Evolutionary conservation across 2,329 filamentous ascomycete genomes (phyloP).

Genomic region (Fusarium tricinctum): DNA sequence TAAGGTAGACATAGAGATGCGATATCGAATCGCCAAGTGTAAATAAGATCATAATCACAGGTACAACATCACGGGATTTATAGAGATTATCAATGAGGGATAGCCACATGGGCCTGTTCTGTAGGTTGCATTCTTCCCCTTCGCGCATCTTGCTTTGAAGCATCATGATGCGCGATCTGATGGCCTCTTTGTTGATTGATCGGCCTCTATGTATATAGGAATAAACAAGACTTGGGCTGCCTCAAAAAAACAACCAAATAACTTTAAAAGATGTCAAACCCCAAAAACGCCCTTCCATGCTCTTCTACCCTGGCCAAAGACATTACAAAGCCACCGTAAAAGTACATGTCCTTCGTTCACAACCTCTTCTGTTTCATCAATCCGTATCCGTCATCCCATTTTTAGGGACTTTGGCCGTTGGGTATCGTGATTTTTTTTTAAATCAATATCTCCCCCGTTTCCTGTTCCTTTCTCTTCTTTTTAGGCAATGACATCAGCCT

Average conservation of each 20-base stretch:
- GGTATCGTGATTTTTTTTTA: slow-evolving; percentile 42
- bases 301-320: slow-evolving; percentile 48
- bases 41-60: neutral
- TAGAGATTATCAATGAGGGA: slow-evolving; percentile 26
- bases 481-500: slow-evolving; percentile 57
- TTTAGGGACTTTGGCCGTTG: slow-evolving; percentile 30
- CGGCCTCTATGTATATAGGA: slow-evolving; percentile 48
- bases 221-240: slow-evolving; percentile 39
- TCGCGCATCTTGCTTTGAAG: slow-evolving; percentile 37
- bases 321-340: slow-evolving; percentile 49
- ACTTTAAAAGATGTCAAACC: slow-evolving; percentile 21
- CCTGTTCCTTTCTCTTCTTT: slow-evolving; percentile 30
- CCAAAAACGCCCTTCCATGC: slow-evolving; percentile 50
- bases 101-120: slow-evolving; percentile 36
- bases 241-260: slow-evolving; percentile 24
- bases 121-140: slow-evolving; percentile 45
- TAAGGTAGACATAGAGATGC: neutral
- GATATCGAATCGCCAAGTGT: too few relatives aligned
- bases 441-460: slow-evolving; percentile 33
- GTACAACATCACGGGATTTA: slow-evolving; percentile 4
- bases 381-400: slow-evolving; percentile 25
- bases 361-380: slow-evolving; percentile 38
- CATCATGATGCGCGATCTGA: slow-evolving; percentile 40
- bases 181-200: slow-evolving; percentile 34
- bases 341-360: slow-evolving; percentile 50